Evolutionary conservation across 2,329 filamentous ascomycete genomes (phyloP).

Genomic region (Fusarium burgessii): DNA sequence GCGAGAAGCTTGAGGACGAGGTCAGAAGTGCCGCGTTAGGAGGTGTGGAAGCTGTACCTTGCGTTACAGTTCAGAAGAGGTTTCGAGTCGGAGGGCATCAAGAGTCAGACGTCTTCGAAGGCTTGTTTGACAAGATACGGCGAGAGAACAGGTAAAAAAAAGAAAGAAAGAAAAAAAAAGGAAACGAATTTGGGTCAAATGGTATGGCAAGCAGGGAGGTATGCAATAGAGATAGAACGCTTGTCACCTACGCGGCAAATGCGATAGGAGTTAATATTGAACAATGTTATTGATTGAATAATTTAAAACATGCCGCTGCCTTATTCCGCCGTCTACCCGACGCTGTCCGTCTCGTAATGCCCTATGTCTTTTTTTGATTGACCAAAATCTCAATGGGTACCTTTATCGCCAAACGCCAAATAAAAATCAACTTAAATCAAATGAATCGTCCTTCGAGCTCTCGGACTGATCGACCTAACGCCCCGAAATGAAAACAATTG

Average conservation of each 20-base stretch:
- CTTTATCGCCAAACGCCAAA: conserved; percentile 25
- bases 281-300: conserved; percentile 22
- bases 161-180: neutral
- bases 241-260: neutral
- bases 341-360: conserved; percentile 10
- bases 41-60: conserved; percentile 75
- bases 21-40: conserved; percentile 46
- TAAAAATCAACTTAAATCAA: neutral
- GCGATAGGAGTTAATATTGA: conserved; percentile 2
- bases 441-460: conserved; percentile 1
- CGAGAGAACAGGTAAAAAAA: conserved; percentile 22
- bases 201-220: neutral
- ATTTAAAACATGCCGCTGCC: conserved; percentile 26
- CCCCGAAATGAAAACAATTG: conserved; percentile 20
- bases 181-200: neutral
- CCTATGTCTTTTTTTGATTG: conserved; percentile 18
- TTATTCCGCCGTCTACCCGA: conserved; percentile 20
- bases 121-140: conserved; percentile 71
- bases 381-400: conserved; percentile 12
- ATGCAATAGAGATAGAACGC: neutral
- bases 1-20: conserved; percentile 48
- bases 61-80: conserved; percentile 76
- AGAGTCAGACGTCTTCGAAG: conserved; percentile 72
- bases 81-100: conserved; percentile 80
- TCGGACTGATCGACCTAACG: conserved; percentile 23